Base-by-base conservation (phyloP, 129 eudicot species). In the Calendula officinalis region DNA sequence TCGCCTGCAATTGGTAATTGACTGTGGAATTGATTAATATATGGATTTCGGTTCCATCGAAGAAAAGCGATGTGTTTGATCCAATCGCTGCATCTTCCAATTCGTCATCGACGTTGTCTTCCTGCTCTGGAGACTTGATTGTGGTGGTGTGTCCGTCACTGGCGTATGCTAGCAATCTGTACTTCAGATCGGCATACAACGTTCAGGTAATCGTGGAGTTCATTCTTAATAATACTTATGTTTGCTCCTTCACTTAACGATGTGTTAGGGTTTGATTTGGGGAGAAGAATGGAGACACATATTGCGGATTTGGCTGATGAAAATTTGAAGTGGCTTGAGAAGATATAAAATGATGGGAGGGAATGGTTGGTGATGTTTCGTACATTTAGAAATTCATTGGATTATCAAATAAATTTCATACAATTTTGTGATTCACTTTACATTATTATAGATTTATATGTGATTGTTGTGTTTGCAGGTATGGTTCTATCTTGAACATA, bases 141-240 rank as follows among this genome's bases (percentile, higher is more conserved):
- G 76, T 87, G 2, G 97, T 89, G 10, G 84, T 89, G 2, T 82
- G 88, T 62, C 97, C 97, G 3, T 85, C 97, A 3, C 78, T 85
- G 6, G 87, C 83, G 6, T 68, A 85, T 56, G 63, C 90, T 0
- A 89, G 85, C 59, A 85, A 90, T 34, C 42, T 85, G 62, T 89
- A 68, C 80, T 85, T 72, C 56, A 66, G 69, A 35, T 76, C 90
- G 38, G 82, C 79, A 2, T 89, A 85, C 69, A 89, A 89, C 50
- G 90, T 89, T 22, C 86, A 83, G 80, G 87, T 89, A 13, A 69
- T 82, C 10, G 90, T 80, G 60, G 97, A 86, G 9, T n/a, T n/a
- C n/a, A n/a, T n/a, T n/a, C n/a, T n/a, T n/a, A n/a, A 22, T 22
- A 22, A 22, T 22, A 22, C 30, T 83, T 44, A 81, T 83, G 0